A percentile compares a stretch with the other conserved stretches of the same genome.
Evolutionary conservation across 768 basidiomycete genomes (phyloP).

Genomic region (Tulasnella sp.): DNA sequence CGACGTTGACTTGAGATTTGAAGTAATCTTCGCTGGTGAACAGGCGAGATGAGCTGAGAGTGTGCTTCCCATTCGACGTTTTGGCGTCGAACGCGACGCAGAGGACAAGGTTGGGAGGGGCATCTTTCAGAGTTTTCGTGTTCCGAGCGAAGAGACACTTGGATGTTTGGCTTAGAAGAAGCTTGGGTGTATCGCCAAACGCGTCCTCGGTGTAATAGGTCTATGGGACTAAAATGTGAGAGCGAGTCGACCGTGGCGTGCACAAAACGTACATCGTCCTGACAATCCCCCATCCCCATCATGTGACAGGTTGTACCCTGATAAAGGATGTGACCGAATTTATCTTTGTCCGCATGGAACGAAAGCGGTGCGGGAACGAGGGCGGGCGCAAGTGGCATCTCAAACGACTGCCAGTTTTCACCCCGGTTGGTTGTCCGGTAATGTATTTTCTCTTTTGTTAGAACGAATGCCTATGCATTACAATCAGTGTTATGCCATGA

Average conservation of each 20-base stretch:
- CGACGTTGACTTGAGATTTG: constrained; percentile 43
- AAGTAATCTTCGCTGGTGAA: constrained; percentile 85
- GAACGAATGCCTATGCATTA: constrained; percentile 60
- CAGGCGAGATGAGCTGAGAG: constrained; percentile 52
- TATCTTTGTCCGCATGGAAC: constrained; percentile 69
- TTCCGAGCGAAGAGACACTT: constrained; percentile 86
- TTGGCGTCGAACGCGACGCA: constrained; percentile 75
- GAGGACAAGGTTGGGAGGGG: constrained; percentile 64
- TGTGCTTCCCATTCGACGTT: constrained; percentile 32
- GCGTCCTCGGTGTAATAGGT: constrained; percentile 83
- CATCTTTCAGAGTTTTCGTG: constrained; percentile 67
- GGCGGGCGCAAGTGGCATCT: constrained; percentile 49
- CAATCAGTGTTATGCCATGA: neutral
- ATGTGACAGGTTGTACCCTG: constrained; percentile 57
- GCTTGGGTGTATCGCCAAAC: constrained; percentile 47
- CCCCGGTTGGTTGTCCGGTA: constrained; percentile 85
- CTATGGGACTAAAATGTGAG: constrained; percentile 29
- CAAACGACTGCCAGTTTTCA: constrained; percentile 72
- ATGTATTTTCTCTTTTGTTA: constrained; percentile 63
- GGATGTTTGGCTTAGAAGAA: constrained; percentile 57
- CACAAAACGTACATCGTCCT: constrained; percentile 49
- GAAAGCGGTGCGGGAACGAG: constrained; percentile 53
- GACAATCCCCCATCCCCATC: constrained; percentile 41
- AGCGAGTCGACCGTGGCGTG: neutral
- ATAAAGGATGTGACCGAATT: constrained; percentile 64